Evolutionary conservation across 2,329 filamentous ascomycete genomes (phyloP).

Genomic region (Hypoxylon sp.): DNA sequence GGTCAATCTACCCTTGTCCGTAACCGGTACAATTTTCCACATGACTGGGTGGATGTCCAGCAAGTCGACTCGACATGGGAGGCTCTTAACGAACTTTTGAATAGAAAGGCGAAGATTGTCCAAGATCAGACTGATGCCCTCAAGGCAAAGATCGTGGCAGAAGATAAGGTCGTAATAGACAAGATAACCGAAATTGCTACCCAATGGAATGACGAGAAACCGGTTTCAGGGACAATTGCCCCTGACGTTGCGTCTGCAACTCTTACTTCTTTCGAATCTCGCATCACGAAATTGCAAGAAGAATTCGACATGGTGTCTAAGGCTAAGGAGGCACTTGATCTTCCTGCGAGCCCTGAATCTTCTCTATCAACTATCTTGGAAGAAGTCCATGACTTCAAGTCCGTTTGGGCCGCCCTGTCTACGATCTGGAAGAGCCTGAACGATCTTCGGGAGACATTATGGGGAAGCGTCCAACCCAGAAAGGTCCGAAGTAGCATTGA

Average conservation of each 20-base stretch:
- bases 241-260: conserved; percentile 90
- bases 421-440: conserved; percentile 98
- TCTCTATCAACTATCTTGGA: conserved; percentile 89
- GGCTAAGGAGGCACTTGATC: conserved; percentile 95
- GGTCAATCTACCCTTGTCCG: conserved; percentile 92
- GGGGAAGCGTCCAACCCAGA: conserved; percentile 95
- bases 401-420: conserved; percentile 94
- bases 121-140: conserved; percentile 96
- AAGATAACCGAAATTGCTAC: conserved; percentile 87
- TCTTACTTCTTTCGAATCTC: conserved; percentile 84
- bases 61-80: conserved; percentile 98
- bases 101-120: conserved; percentile 93
- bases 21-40: conserved; percentile 93
- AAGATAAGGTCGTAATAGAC: conserved; percentile 91
- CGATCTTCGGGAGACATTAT: conserved; percentile 90
- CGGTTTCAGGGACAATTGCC: conserved; percentile 92
- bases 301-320: conserved; percentile 95
- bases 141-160: conserved; percentile 92
- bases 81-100: conserved; percentile 90
- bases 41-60: conserved; percentile 95
- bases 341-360: conserved; percentile 84
- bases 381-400: conserved; percentile 98
- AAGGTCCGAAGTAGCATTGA: conserved; percentile 93
- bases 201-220: conserved; percentile 97
- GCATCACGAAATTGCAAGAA: conserved; percentile 86